Evolutionary conservation across 2,329 filamentous ascomycete genomes (phyloP), one percentile per base, ranked within the genome.

Genomic region (Parasarocladium wereldwijsianum): DNA sequence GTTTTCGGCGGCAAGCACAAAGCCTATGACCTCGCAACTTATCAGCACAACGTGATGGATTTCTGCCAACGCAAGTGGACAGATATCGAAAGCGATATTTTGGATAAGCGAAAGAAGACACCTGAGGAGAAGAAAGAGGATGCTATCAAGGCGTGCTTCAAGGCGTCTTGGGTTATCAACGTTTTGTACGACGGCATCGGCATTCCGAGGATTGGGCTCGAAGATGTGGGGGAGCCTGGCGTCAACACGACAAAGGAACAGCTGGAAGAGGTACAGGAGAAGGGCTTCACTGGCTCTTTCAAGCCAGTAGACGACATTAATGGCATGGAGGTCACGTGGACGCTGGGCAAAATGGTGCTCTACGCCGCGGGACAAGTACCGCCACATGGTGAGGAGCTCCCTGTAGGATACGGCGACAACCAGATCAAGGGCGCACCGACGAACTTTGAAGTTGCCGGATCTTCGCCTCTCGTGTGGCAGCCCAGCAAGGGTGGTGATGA

Each of bases 91-190:
- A 56, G 65, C 8, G 75, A 71, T 14, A 20, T 28, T 13, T 56
- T 93, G 4, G 57, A 65, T 8, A 47, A 51, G n/a, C 52, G 77
- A 26, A 78, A 79, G 46, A 87, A 82, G 36, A 72, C 72, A 34
- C 77, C 72, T 60, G 79, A 80, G 10, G 73, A 81, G 38, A 85
- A 86, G 39, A 67, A 84, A 2, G 71, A 78, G 43, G 80, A 76
- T 29, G 86, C 86, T 5, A 70, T 78, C 39, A 76, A 93, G 46
- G 81, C 93, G 2, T 98, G 90, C 51, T 98, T 98, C 65, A 98
- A 98, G 52, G 86, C 90, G 0, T 90, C 84, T 5, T 98, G 92
- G 90, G 62, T 98, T 25, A 93, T 98, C 47, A 98, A 92, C 43
- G 77, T 98, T 45, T 64, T 98, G 4, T 87, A 98, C 45, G 83